Conservation (phyloP, 108 stramenopile species). For the Licmophora abbreviata region DNA sequence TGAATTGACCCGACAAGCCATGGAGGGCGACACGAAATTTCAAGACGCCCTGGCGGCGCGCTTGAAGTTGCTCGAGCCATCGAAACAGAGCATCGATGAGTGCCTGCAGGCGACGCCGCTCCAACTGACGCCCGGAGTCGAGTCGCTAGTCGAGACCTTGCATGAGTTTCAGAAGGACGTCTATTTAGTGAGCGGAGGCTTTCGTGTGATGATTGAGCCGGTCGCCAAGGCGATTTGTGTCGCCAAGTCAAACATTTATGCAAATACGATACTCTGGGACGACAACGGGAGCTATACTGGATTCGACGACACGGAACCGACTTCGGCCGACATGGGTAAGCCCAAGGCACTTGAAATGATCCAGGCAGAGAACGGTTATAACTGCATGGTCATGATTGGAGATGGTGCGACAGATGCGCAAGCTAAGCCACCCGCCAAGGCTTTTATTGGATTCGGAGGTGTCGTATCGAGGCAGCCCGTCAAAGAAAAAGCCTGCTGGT, state of each 20-base stretch:
- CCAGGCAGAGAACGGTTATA: slow-evolving; percentile 46
- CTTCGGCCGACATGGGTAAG: slow-evolving; percentile 91
- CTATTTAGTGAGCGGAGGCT: slow-evolving; percentile 95
- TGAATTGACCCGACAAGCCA: slow-evolving; percentile 87
- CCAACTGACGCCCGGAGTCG: slow-evolving; percentile 69
- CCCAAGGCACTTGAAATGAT: slow-evolving; percentile 74
- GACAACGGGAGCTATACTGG: slow-evolving; percentile 71
- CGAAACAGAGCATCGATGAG: slow-evolving; percentile 36
- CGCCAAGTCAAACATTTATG: slow-evolving; percentile 66
- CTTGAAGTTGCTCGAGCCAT: slow-evolving; percentile 85
- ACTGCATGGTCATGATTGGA: slow-evolving; percentile 91
- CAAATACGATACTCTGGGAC: slow-evolving; percentile 90
- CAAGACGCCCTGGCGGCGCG: slow-evolving; percentile 91
- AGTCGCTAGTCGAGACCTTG: slow-evolving; percentile 60
- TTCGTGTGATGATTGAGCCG: slow-evolving; percentile 98
- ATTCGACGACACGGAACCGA: slow-evolving; percentile 90
- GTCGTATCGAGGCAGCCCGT: slow-evolving; percentile 82
- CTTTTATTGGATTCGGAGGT: slow-evolving; percentile 98
- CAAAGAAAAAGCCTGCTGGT: slow-evolving; percentile 90
- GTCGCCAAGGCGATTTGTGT: slow-evolving; percentile 75
- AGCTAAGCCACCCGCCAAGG: slow-evolving; percentile 94
- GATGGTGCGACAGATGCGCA: slow-evolving; percentile 99
- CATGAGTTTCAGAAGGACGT: slow-evolving; percentile 72
- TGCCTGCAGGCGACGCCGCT: slow-evolving; percentile 78
- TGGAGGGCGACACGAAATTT: slow-evolving; percentile 94